Evolutionary conservation across 164 flowering plant genomes (phyloP).

Genomic region (Liriodendron chinense): DNA sequence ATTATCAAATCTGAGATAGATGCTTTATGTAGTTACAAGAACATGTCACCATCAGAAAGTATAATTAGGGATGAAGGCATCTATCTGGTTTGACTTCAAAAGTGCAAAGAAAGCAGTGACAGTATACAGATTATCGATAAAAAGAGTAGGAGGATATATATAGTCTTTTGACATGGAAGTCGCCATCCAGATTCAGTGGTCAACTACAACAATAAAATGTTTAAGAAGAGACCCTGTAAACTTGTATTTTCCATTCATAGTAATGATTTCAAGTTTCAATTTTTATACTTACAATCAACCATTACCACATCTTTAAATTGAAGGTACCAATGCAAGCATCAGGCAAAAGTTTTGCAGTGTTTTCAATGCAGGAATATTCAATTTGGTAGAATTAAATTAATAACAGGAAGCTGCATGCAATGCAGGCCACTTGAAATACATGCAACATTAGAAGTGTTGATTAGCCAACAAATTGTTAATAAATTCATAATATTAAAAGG

Average conservation of each 20-base stretch:
- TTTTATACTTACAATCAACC: too few species aligned
- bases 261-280: too few species aligned
- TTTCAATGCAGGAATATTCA: background rate
- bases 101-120: too few species aligned
- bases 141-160: too few species aligned
- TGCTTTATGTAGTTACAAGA: background rate
- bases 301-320: too few species aligned
- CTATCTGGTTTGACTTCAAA: background rate
- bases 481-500: background rate
- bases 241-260: too few species aligned
- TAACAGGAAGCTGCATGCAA: background rate
- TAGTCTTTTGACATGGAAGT: background rate
- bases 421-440: background rate
- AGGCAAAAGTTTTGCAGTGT: background rate
- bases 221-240: too few species aligned
- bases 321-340: too few species aligned
- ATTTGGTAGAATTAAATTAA: background rate
- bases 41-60: background rate
- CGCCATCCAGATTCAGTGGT: background rate
- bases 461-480: background rate
- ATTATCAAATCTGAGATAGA: background rate
- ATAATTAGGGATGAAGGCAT: background rate
- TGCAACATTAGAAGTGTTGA: background rate
- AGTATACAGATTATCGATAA: too few species aligned
- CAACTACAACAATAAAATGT: background rate